Conservation (phyloP, 768 basidiomycete genomes). For the Pulveroboletus frians region DNA sequence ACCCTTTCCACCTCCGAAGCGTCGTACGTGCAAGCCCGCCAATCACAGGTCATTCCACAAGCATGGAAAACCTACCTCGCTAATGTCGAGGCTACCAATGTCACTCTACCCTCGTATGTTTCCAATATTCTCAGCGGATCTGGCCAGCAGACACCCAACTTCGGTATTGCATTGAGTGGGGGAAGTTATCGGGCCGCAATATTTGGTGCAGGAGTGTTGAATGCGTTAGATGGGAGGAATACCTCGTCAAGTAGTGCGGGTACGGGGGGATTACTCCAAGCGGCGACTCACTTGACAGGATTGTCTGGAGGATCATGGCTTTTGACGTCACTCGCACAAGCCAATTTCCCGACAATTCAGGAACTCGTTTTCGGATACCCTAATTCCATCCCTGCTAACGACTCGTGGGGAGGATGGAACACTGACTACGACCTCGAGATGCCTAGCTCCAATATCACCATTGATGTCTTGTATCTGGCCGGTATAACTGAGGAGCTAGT, state of each 20-base stretch:
- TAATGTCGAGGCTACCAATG: conserved; percentile 31
- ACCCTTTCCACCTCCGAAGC: conserved; percentile 33
- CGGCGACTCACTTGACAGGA: conserved; percentile 48
- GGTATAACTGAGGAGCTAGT: conserved; percentile 22
- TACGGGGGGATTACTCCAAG: conserved; percentile 48
- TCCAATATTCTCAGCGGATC: conserved; percentile 25
- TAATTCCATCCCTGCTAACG: conserved; percentile 9
- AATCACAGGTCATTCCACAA: conserved; percentile 31
- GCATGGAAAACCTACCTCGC: conserved; percentile 39
- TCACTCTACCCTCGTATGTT: conserved; percentile 33
- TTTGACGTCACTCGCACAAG: conserved; percentile 37
- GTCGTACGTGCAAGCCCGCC: conserved; percentile 34
- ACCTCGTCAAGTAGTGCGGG: conserved; percentile 37
- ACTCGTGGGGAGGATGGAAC: conserved; percentile 34
- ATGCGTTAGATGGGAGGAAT: conserved; percentile 48
- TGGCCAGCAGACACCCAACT: conserved; percentile 26
- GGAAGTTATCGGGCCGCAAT: conserved; percentile 55
- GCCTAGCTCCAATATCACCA: conserved; percentile 19
- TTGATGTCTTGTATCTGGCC: conserved; percentile 13
- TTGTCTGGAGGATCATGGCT: conserved; percentile 44
- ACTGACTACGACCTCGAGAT: conserved; percentile 15
- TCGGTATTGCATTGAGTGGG: conserved; percentile 51
- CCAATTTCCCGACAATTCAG: conserved; percentile 37
- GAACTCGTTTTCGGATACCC: conserved; percentile 34
- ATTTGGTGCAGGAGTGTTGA: conserved; percentile 47